Evolutionary conservation across 2,329 filamentous ascomycete species (phyloP), one percentile per base, ranked within the genome.

Genomic region (Penicillium sp.): DNA sequence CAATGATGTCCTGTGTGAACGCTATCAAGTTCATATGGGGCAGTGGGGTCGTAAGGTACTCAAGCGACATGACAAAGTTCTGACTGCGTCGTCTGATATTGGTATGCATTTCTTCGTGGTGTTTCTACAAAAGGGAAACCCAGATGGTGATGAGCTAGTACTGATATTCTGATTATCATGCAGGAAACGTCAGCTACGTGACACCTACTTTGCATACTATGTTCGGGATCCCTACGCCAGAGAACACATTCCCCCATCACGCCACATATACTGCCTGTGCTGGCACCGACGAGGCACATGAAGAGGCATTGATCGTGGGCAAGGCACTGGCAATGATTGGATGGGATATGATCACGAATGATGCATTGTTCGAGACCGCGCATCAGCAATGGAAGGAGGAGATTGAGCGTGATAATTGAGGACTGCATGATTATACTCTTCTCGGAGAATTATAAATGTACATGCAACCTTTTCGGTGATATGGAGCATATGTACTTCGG

Each of bases 121-220:
- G 9, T 35, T 5, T 35, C 9, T 17, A 49, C 30, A 15, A 37
- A 6, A 37, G 13, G 17, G 2, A 37, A 15, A 37, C 5, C 6
- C 2, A 15, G 13, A 37, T 37, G 15, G n/a, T 4, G 17, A 38
- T n/a, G 51, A 8, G 13, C 35, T 24, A n/a, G 6, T 19, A 15
- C 38, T 54, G 9, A 53, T n/a, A 17, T 28, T 22, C 40, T 40
- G 13, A 37, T 49, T 7, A 15, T 9, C 2, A 5, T 17, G 9
- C 44, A 82, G 82, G 82, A 24, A 85, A 85, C 58, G 81, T 85
- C 10, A 80, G 78, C 13, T 81, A 84, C 55, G 63, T 77, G 1
- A 72, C 81, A 1, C 83, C 83, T 1, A 78, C 77, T 4, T 80
- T 85, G 54, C 83, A 85, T 63, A 80, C 81, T 4, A 80, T 77